Evolutionary conservation across 1,284 basidiomycete species (phyloP).

Genomic region (Apiotrichum siamense): DNA sequence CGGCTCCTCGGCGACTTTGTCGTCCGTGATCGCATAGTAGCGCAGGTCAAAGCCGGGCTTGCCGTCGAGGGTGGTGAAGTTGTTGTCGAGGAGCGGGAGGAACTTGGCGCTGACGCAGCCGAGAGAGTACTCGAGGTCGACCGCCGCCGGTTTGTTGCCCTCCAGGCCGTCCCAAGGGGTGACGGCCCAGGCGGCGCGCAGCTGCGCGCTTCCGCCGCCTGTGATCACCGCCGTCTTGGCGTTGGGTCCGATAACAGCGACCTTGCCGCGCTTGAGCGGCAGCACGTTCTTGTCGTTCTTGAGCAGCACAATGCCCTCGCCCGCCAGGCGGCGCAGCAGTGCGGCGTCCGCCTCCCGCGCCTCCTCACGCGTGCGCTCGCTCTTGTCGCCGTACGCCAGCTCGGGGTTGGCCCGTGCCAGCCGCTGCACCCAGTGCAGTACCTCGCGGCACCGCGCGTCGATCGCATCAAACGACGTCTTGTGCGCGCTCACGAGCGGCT

Average conservation of each 20-base stretch:
- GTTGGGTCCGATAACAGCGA: constrained; percentile 58
- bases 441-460: constrained; percentile 16
- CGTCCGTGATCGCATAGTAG: constrained; percentile 21
- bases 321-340: constrained; percentile 23
- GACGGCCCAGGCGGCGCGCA: constrained; percentile 51
- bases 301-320: constrained; percentile 55
- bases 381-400: constrained; percentile 21
- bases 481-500: constrained; percentile 56
- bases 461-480: constrained; percentile 48
- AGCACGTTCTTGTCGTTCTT: constrained; percentile 48
- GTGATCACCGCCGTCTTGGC: constrained; percentile 54
- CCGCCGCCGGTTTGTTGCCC: constrained; percentile 43
- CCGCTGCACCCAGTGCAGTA: constrained; percentile 44
- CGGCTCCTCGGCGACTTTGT: constrained; percentile 9
- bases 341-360: constrained; percentile 20
- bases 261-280: constrained; percentile 29
- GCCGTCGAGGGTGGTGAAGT: constrained; percentile 23
- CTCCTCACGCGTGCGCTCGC: constrained; percentile 25
- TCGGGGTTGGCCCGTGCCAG: constrained; percentile 23
- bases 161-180: constrained; percentile 55
- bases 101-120: constrained; percentile 23
- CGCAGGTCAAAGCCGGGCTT: constrained; percentile 22
- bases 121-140: constrained; percentile 49
- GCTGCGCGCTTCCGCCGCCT: constrained; percentile 55
- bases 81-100: constrained; percentile 21